A percentile compares a stretch with the other conserved stretches of the same genome.
Conservation (phyloP, 345 rosid species). For the Populus deltoides region DNA sequence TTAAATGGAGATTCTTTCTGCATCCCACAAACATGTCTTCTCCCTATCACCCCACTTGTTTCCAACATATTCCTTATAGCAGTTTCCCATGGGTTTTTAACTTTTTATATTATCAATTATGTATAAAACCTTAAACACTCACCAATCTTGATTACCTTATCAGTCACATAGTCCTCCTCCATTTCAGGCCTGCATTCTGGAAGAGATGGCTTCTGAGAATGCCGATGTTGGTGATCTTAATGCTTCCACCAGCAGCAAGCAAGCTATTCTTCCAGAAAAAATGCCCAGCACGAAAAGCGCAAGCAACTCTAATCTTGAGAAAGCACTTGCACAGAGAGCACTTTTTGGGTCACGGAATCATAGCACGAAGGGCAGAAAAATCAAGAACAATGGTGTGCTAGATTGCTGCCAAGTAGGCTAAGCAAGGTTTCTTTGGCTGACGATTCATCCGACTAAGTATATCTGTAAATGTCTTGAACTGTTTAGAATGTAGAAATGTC, state of each 20-base stretch:
- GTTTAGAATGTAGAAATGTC: background rate
- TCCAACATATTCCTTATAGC: constrained; percentile 12
- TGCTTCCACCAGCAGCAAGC: constrained; percentile 19
- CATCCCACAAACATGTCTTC: constrained; percentile 18
- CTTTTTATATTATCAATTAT: background rate
- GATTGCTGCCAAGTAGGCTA: constrained; percentile 43
- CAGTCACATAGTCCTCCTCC: background rate
- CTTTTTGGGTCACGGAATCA: constrained; percentile 33
- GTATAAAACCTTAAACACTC: background rate
- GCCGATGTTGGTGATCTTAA: constrained; percentile 14
- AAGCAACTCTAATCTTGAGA: constrained; percentile 30
- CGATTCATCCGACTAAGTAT: constrained; percentile 18
- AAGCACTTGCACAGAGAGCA: constrained; percentile 44
- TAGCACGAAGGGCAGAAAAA: constrained; percentile 28
- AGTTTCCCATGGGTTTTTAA: constrained; percentile 8
- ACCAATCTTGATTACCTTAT: constrained; percentile 8
- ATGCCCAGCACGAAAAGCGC: constrained; percentile 4
- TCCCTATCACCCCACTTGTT: constrained; percentile 6
- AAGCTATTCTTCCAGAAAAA: constrained; percentile 14
- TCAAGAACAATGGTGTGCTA: constrained; percentile 10
- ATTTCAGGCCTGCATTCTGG: background rate
- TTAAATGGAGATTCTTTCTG: constrained; percentile 5
- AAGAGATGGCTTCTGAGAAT: constrained; percentile 36
- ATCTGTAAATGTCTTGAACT: background rate
- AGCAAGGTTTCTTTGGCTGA: constrained; percentile 54